phyloP scores from a whole-genome alignment of 257 asterid species.

The Sherardia arvensis region DNA sequence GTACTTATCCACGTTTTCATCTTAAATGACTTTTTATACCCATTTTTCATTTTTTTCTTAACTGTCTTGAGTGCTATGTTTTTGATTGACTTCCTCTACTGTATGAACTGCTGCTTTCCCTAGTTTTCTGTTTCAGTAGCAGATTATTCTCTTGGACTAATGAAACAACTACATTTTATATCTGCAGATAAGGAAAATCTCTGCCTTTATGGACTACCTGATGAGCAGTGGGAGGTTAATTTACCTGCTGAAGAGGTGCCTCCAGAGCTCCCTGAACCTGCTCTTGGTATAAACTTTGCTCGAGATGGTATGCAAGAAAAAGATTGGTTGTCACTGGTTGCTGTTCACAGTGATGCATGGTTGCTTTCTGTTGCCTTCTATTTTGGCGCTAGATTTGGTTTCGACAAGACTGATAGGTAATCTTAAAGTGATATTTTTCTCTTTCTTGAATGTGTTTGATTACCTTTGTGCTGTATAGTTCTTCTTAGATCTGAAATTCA shows the following conservation, averaged over 20 bases:
- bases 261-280: conserved; percentile 82
- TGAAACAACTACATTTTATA: not conserved
- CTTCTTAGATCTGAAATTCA: not conserved
- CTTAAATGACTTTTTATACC: not conserved
- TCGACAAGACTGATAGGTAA: conserved; percentile 63
- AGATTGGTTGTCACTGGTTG: conserved; percentile 79
- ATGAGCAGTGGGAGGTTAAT: conserved; percentile 68
- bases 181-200: conserved; percentile 65
- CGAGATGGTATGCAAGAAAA: conserved; percentile 77
- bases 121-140: not conserved
- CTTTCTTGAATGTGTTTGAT: no score
- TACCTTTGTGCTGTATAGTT: not conserved
- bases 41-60: not conserved
- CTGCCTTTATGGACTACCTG: conserved; percentile 68
- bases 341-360: conserved; percentile 83
- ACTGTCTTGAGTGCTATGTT: not conserved
- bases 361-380: conserved; percentile 65
- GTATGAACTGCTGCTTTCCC: not conserved
- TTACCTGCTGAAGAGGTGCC: conserved; percentile 85
- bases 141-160: not conserved
- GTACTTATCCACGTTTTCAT: not conserved
- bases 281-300: conserved; percentile 74
- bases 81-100: not conserved
- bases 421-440: not conserved
- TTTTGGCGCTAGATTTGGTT: conserved; percentile 69